Evolutionary conservation across 2,329 filamentous ascomycete species (phyloP), one percentile per base, ranked within the genome.

Genomic region (Aspergillus eucalypticola): DNA sequence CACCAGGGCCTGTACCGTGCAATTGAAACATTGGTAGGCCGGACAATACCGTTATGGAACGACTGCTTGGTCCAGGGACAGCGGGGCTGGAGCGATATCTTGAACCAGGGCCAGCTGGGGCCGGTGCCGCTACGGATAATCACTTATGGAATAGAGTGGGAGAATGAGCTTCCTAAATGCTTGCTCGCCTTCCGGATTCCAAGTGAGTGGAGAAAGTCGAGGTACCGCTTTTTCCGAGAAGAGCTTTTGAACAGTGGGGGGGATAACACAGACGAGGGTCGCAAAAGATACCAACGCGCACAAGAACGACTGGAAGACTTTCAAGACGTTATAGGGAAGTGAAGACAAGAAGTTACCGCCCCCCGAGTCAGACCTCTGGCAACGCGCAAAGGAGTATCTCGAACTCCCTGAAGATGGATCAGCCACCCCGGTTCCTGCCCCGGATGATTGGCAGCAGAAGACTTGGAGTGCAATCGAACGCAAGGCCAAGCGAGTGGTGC

Each of bases 81-180:
- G 25, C 8, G 23, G 11, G 52, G 21, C 25, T 54, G 52, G 52
- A 21, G 2, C 0, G 21, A 54, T 35, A 3, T 3, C 2, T 1
- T 32, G 8, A 54, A 54, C 4, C 52, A 54, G 2, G 39, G 52
- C 23, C 52, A 54, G 52, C 17, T 54, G 52, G 52, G 52, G 17
- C 52, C 52, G 2, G 52, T 54, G 15, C 39, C 52, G 0, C 38
- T 54, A 11, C 39, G 52, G 13, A 54, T 54, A 7, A 54, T 54
- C 25, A 54, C 52, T 0, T 54, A 54, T 19, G 52, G 52, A 2
- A 11, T 46, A 17, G 52, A 54, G 1, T 54, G 52, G 52, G 52
- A 44, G 25, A 54, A 54, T 44, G 52, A 11, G 25, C 17, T 54
- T 21, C 52, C 52, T 0, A 17, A 46, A 15, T 54, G 39, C 17